Base-by-base conservation (phyloP, 768 basidiomycete genomes). In the Tulasnella sp. region DNA sequence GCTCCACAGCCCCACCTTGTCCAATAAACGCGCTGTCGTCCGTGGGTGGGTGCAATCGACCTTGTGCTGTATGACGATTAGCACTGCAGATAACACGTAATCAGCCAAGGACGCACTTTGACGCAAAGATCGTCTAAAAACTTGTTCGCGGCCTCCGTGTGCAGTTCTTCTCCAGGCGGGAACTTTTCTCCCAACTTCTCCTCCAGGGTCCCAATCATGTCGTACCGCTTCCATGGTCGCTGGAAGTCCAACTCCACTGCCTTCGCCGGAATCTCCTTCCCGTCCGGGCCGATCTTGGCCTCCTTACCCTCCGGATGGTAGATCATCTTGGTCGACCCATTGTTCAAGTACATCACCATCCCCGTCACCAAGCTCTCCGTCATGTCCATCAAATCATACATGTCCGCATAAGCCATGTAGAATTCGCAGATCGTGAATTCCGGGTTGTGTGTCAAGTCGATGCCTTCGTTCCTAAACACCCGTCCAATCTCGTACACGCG, bases 381-480 rank as follows among this genome's bases (percentile, higher is more conserved):
- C 57, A 98, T 77, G 39, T 97, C 96, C 94, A 99, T 97, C 58
- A 98, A 58, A 67, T 98, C 96, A 73, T 89, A 85, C 92, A 94
- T 93, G 69, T 98, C 96, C 58, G 96, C 96, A 65, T 97, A 98
- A 29, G 96, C 94, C 94, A 99, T 98, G 68, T 98, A 99, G 72
- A 99, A 98, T 73, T 99, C 94, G 77, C 94, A 98, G 72, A 97
- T 94, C 4, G 90, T 88, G 74, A 97, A 97, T 69, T 99, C 96
- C 63, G 96, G 96, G 71, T 99, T 99, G 70, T 99, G 96, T 15
- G 96, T 99, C 62, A 99, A 73, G 72, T 99, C 96, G 66, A 99
- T 99, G 29, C 93, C 88, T 69, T 99, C 96, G 70, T 98, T 99
- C 45, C 96, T 77, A 79, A 98, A 99, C 11, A 97, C 92, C 39